Evolutionary conservation across 2,329 filamentous ascomycete genomes (phyloP).

Genomic region (Hysterium pulicare): DNA sequence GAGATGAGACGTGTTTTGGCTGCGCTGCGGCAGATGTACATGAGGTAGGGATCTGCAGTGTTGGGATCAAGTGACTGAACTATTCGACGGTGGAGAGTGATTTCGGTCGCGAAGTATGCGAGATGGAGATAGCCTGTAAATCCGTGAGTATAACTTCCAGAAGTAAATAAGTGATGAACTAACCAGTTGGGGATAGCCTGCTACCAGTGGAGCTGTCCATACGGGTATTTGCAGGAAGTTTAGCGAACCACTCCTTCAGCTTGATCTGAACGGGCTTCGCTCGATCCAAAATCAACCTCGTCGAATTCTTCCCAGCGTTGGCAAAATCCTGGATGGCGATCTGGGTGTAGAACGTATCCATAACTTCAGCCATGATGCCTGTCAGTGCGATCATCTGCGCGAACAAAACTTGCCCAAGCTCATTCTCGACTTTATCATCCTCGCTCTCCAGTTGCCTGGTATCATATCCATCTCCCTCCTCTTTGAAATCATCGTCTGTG

Average conservation of each 20-base stretch:
- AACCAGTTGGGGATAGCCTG: slow-evolving; percentile 44
- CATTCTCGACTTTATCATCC: slow-evolving; percentile 59
- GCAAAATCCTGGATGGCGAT: slow-evolving; percentile 68
- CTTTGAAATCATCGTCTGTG: slow-evolving; percentile 67
- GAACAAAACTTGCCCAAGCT: slow-evolving; percentile 68
- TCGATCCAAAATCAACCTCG: slow-evolving; percentile 67
- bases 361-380: slow-evolving; percentile 72
- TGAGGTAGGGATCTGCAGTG: slow-evolving; percentile 69
- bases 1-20: slow-evolving; percentile 93
- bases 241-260: slow-evolving; percentile 77
- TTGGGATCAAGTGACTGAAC: slow-evolving; percentile 69
- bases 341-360: slow-evolving; percentile 79
- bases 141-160: slow-evolving; percentile 9
- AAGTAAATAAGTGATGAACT: slow-evolving; percentile 6
- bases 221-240: slow-evolving; percentile 59
- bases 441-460: slow-evolving; percentile 44
- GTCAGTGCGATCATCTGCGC: slow-evolving; percentile 73
- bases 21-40: slow-evolving; percentile 88
- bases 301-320: slow-evolving; percentile 65
- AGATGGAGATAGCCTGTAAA: slow-evolving; percentile 69
- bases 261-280: slow-evolving; percentile 81
- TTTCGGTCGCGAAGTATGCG: slow-evolving; percentile 90
- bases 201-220: slow-evolving; percentile 56
- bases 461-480: slow-evolving; percentile 57
- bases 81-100: slow-evolving; percentile 86